These are phyloP conservation scores for Pouteria glomerata DNA, from an alignment of 148 eudicot genomes.

Conservation along the genomic window DNA sequence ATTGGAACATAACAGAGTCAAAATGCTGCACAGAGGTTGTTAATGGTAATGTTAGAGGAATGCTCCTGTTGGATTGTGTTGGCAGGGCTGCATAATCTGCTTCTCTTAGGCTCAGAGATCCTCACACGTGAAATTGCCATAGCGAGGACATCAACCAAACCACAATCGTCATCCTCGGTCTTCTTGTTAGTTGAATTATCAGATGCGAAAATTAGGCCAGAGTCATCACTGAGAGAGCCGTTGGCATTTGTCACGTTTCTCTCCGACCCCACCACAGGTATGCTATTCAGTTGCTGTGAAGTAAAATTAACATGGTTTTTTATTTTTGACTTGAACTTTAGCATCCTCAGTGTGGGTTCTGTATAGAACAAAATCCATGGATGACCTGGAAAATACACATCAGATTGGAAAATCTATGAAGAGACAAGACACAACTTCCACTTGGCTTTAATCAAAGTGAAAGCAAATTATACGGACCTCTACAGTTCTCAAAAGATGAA, in stretches of 20 bases:
- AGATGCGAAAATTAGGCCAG: slow-evolving; percentile 17
- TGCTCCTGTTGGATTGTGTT: slow-evolving; percentile 39
- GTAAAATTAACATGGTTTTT: slow-evolving; percentile 27
- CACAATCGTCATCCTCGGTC: slow-evolving; percentile 38
- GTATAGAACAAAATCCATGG: slow-evolving; percentile 44
- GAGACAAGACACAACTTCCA: not conserved
- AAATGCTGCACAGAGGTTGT: slow-evolving; percentile 73
- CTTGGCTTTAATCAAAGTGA: not conserved
- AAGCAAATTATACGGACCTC: not conserved
- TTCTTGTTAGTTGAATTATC: slow-evolving; percentile 18
- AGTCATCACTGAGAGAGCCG: slow-evolving; percentile 20
- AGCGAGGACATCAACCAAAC: slow-evolving; percentile 59
- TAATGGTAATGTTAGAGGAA: slow-evolving; percentile 59
- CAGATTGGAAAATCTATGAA: not conserved
- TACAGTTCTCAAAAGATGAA: not conserved
- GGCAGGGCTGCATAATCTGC: slow-evolving; percentile 47
- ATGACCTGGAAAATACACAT: slow-evolving; percentile 30
- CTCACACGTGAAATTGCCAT: slow-evolving; percentile 57
- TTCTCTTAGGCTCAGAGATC: slow-evolving; percentile 66
- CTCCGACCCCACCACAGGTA: slow-evolving; percentile 24
- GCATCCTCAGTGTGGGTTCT: slow-evolving; percentile 29
- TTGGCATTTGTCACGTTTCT: slow-evolving; percentile 18
- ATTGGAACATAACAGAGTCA: slow-evolving; percentile 21
- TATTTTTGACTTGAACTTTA: slow-evolving; percentile 22
- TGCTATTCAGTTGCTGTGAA: slow-evolving; percentile 18